Conservation (phyloP, 352 stramenopile genomes). For the Hyaloperonospora arabidopsidis region DNA sequence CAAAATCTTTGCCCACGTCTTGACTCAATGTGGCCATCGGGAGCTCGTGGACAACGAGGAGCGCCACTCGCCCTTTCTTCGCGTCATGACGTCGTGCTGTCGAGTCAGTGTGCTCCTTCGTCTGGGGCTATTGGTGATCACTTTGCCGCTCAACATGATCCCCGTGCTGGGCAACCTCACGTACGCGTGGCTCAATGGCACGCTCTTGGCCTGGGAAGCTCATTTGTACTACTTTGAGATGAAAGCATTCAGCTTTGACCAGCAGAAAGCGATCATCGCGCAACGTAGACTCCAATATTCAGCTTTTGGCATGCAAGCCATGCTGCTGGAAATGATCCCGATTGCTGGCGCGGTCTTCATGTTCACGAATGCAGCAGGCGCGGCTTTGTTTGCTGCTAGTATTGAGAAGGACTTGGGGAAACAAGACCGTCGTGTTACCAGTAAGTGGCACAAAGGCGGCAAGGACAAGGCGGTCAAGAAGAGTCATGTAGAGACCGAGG, state of each 20-base stretch:
- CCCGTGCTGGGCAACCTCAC: constrained; percentile 41
- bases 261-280: constrained; percentile 40
- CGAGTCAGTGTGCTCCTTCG: constrained; percentile 43
- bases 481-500: constrained; percentile 1
- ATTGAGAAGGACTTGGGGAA: constrained; percentile 39
- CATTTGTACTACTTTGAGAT: constrained; percentile 61
- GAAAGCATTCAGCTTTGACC: constrained; percentile 36
- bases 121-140: constrained; percentile 39
- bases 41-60: constrained; percentile 40
- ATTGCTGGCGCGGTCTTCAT: constrained; percentile 42
- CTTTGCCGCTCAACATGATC: constrained; percentile 53
- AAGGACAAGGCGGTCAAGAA: constrained; percentile 18
- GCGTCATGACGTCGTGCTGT: constrained; percentile 35
- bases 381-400: constrained; percentile 46
- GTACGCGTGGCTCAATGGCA: constrained; percentile 54
- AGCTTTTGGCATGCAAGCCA: constrained; percentile 43
- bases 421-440: constrained; percentile 15
- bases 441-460: constrained; percentile 12
- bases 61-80: constrained; percentile 32
- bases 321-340: constrained; percentile 57
- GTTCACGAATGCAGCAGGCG: constrained; percentile 50
- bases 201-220: constrained; percentile 46
- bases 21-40: constrained; percentile 31
- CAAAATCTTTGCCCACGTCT: constrained; percentile 46
- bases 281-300: constrained; percentile 38